Evolutionary conservation across 2,329 filamentous ascomycete species (phyloP), one percentile per base, ranked within the genome.

Genomic region (Hirsutella thompsonii): DNA sequence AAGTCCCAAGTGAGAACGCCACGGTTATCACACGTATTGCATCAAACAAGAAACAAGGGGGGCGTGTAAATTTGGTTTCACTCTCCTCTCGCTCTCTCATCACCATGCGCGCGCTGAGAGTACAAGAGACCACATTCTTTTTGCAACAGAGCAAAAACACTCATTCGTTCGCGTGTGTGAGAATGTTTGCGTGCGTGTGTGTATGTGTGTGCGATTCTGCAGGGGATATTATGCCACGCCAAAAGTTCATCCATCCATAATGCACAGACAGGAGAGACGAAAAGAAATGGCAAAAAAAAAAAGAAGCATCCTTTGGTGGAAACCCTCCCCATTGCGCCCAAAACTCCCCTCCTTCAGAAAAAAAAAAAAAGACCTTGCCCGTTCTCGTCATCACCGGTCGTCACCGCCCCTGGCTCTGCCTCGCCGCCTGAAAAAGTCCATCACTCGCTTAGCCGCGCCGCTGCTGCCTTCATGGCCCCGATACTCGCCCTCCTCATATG

Each of bases 391-490:
- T 55, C 48, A 75, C 65, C 70, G 69, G 52, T 69, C 63, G 45
- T 78, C 73, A 30, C 71, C 72, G 42, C 71, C 75, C 55, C 83
- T 71, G 51, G 81, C 85, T 64, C 82, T 87, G 42, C 84, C 86
- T 57, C 89, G 76, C 59, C 89, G 75, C 52, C 92, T 75, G 69
- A 98, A 98, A 62, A 96, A 94, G 64, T 98, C 90, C 89, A 98
- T 96, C 32, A 98, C 92, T 56, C 87, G 80, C 58, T 89, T 82
- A 13, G 89, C 88, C 3, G 88, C 84, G 42, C 86, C 86, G 48
- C 81, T 90, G 59, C 84, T 93, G 36, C 90, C 90, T 26, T 80
- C 80, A 54, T 88, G 80, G 40, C 80, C 76, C 40, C 70, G 69
- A 29, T 66, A 70, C 46, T 72, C 73, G 38, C 76, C 74, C 49